Base-by-base conservation (phyloP, 108 stramenopile genomes). In the Fistulifera pelliculosa region DNA sequence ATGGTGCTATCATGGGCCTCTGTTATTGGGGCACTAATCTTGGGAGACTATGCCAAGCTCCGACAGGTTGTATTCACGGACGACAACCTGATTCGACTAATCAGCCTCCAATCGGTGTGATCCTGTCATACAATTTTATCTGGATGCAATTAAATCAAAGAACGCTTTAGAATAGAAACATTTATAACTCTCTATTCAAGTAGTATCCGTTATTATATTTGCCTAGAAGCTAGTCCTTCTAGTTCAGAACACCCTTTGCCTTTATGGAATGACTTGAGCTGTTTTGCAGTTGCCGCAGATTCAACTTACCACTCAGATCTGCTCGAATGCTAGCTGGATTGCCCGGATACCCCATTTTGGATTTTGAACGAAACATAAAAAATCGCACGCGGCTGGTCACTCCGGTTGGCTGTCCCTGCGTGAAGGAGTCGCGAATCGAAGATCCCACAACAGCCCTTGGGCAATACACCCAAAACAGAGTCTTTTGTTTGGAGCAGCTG, bases 351-450 rank as follows among this genome's bases (percentile, higher is more conserved):
- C 69, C 72, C 19, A 90, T 61, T 56, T 1, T 75, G 73, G 61
- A 75, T 65, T 59, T 83, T 79, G 47, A 82, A 84, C 3, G 75
- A 76, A 44, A 80, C 75, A 54, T 92, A 92, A 56, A 92, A 87
- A 39, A 92, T 44, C 0, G 81, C 81, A 25, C 90, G 61, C 19
- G 65, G 63, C 14, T 41, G 52, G 16, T 66, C 51, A 28, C 74
- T 76, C 42, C 26, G 25, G 69, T 93, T 93, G 58, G 84, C 82
- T 18, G 73, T 66, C 0, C 90, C 86, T 49, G 77, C 78, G 50
- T 93, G 91, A 19, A 93, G 55, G 1, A 69, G 19, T 26, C 91
- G 62, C 0, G 83, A 85, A 71, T 93, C 87, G 53, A 82, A 93
- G 27, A 88, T 72, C 27, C 58, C 81, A 68, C 82, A 86, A 49